Conservation (phyloP, 2,329 filamentous ascomycete genomes). For the Gaeumannomyces tritici region DNA sequence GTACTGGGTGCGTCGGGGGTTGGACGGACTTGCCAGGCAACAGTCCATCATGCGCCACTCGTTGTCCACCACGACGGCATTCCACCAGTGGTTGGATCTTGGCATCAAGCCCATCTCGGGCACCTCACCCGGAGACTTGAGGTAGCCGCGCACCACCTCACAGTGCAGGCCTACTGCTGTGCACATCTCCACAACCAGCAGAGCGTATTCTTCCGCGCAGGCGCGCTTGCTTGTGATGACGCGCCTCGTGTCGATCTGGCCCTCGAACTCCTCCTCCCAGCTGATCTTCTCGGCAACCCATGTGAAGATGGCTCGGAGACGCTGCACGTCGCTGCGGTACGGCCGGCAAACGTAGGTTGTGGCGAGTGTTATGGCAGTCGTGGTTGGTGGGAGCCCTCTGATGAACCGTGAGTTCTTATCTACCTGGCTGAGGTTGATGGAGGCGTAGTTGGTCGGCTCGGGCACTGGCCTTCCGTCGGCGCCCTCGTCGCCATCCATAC, state of each 20-base stretch:
- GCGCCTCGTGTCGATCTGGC: constrained; percentile 69
- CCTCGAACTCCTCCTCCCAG: constrained; percentile 93
- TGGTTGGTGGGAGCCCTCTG: constrained; percentile 70
- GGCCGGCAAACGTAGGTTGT: constrained; percentile 90
- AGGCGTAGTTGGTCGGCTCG: constrained; percentile 71
- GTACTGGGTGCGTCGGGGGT: constrained; percentile 70
- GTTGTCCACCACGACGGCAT: constrained; percentile 81
- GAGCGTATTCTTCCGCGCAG: constrained; percentile 81
- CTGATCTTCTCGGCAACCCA: constrained; percentile 93
- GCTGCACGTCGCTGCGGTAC: constrained; percentile 88
- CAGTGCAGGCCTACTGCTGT: constrained; percentile 77
- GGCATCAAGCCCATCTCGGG: constrained; percentile 73
- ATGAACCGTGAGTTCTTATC: constrained; percentile 95
- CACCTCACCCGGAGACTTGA: constrained; percentile 81
- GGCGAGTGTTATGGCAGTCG: constrained; percentile 71
- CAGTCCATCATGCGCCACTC: constrained; percentile 97
- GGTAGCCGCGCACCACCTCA: constrained; percentile 79
- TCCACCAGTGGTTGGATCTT: constrained; percentile 97
- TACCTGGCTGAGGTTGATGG: constrained; percentile 73
- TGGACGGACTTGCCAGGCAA: constrained; percentile 82
- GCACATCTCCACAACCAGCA: constrained; percentile 90
- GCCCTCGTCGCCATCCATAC: constrained; percentile 82
- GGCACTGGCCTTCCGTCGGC: constrained; percentile 75
- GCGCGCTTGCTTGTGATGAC: constrained; percentile 78
- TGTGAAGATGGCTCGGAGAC: constrained; percentile 87